Evolutionary conservation across 208 protist genomes (phyloP), one percentile per base, ranked within the genome.

Genomic region (Leishmania tropica): DNA sequence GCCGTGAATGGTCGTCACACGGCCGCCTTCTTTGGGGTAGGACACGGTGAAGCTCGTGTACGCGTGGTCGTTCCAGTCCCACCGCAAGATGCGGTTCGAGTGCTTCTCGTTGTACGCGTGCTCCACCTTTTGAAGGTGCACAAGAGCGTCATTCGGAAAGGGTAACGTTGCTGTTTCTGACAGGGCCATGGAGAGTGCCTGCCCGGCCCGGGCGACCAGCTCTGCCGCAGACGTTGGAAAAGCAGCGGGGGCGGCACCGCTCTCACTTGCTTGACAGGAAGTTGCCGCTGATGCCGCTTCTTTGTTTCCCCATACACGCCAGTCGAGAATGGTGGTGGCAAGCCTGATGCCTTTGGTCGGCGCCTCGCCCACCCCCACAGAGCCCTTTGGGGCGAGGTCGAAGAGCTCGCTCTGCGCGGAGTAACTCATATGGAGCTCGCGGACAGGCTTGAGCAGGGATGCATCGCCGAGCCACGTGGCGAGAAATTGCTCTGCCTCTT

Each of bases 401-500:
- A 80, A 80, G 37, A 77, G 54, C 42, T 21, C 51, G 56, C 54
- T 79, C 71, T 85, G 76, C 37, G 56, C 56, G 4, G 77, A 47
- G 77, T 81, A 81, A 28, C 45, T 80, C 35, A 60, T 54, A 60
- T 78, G 75, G 47, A 83, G 74, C 53, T 83, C 78, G 24, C 75
- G 80, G 13, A 79, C 77, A 42, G 73, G 76, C 64, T 81, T 83
- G 21, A 79, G 76, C 58, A 80, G 47, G 40, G 64, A 45, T 47
- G 62, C 45, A 60, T 85, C 82, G 70, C 51, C 51, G 56, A 85
- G 78, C 77, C 82, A 85, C 48, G 67, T 31, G 53, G 75, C 28
- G 24, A 94, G 79, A 67, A 89, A 90, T 58, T 80, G 56, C 65
- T 85, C 82, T 24, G 86, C 77, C 42, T 85, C 73, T 53, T 60